Evolutionary conservation across 805 yeast species (phyloP).

Genomic region (Metschnikowia rubicola): DNA sequence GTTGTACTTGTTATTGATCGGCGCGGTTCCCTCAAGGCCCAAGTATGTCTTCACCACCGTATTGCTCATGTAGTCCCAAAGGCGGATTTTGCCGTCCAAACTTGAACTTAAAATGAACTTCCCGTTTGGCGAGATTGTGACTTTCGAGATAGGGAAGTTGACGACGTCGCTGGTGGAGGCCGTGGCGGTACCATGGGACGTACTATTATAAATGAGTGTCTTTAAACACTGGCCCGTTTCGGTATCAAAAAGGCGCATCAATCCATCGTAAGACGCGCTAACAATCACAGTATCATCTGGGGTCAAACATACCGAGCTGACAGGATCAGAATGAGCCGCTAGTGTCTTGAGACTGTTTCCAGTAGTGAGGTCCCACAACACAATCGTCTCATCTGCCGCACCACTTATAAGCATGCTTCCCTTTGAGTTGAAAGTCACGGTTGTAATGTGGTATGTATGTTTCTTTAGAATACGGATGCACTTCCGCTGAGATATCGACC

Average conservation of each 20-base stretch:
- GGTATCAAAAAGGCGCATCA: constrained; percentile 84
- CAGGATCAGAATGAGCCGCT: constrained; percentile 92
- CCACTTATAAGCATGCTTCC: constrained; percentile 82
- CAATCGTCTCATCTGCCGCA: constrained; percentile 84
- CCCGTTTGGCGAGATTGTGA: constrained; percentile 76
- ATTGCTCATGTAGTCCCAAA: constrained; percentile 87
- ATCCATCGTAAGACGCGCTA: constrained; percentile 88
- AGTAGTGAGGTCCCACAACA: constrained; percentile 79
- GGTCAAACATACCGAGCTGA: constrained; percentile 68
- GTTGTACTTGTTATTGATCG: constrained; percentile 49
- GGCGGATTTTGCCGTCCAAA: constrained; percentile 69
- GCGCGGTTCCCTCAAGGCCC: constrained; percentile 24
- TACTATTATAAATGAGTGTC: constrained; percentile 74
- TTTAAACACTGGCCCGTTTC: constrained; percentile 88
- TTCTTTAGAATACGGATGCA: constrained; percentile 56
- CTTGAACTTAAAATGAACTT: constrained; percentile 74
- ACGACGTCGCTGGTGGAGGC: constrained; percentile 50
- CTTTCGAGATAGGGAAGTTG: constrained; percentile 70
- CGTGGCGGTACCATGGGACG: constrained; percentile 56
- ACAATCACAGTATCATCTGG: constrained; percentile 79
- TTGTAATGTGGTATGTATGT: constrained; percentile 81
- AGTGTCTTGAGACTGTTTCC: constrained; percentile 73
- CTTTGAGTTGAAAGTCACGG: constrained; percentile 63
- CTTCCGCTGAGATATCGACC: constrained; percentile 55
- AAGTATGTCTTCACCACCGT: constrained; percentile 71